These are phyloP conservation scores for Mediolabrus comicus DNA, from an alignment of 108 stramenopile genomes.

Conservation along the genomic window DNA sequence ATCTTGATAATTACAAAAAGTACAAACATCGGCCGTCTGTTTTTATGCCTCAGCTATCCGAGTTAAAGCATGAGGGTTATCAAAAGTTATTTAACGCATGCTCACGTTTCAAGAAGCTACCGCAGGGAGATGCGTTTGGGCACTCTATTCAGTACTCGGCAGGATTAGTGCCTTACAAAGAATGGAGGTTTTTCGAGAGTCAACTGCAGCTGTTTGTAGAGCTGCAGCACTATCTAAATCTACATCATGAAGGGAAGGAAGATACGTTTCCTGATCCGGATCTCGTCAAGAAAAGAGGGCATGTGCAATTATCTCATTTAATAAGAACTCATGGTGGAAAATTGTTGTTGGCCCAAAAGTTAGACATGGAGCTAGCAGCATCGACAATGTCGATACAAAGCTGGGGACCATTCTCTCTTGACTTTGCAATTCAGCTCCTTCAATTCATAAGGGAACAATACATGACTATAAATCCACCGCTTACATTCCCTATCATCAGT, in stretches of 20 bases:
- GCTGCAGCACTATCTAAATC: conserved; percentile 52
- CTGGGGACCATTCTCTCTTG: conserved; percentile 62
- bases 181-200: conserved; percentile 72
- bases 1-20: conserved; percentile 42
- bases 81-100: conserved; percentile 53
- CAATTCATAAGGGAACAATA: conserved; percentile 54
- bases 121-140: conserved; percentile 1
- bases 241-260: conserved; percentile 36
- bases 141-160: conserved; percentile 31
- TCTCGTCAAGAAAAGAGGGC: conserved; percentile 27
- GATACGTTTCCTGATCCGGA: conserved; percentile 42
- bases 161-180: conserved; percentile 61
- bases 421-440: conserved; percentile 58
- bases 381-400: conserved; percentile 19
- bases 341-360: conserved; percentile 49
- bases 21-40: conserved; percentile 51
- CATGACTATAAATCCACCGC: conserved; percentile 46
- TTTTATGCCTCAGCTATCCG: conserved; percentile 72
- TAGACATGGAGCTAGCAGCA: conserved; percentile 46
- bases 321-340: conserved; percentile 69
- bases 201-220: conserved; percentile 58
- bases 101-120: conserved; percentile 48
- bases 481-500: conserved; percentile 39
- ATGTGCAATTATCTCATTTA: conserved; percentile 29
- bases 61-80: conserved; percentile 48